Conservation (phyloP, 768 basidiomycete genomes). For the Trametes elegans region DNA sequence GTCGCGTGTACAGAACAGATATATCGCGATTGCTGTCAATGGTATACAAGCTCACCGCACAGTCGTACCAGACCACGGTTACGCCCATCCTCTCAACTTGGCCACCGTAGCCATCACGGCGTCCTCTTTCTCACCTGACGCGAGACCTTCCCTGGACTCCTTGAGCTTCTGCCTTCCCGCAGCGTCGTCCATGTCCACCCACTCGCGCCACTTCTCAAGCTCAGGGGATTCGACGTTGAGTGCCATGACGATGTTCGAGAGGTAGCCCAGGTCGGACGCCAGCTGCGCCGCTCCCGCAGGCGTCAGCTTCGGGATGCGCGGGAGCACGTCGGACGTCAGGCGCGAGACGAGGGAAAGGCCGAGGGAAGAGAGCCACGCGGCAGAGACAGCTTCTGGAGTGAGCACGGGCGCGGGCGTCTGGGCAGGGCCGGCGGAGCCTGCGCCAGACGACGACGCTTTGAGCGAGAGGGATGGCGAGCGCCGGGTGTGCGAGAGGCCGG, state of each 20-base stretch:
- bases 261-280: constrained; percentile 81
- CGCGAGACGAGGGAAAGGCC: constrained; percentile 76
- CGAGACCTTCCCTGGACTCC: constrained; percentile 12
- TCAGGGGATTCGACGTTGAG: constrained; percentile 85
- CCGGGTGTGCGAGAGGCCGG: constrained; percentile 21
- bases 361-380: constrained; percentile 92
- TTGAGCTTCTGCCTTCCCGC: constrained; percentile 29
- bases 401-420: constrained; percentile 28
- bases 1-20: no score
- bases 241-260: constrained; percentile 87
- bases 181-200: constrained; percentile 57
- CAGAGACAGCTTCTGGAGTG: constrained; percentile 78
- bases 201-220: constrained; percentile 77
- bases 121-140: constrained; percentile 11
- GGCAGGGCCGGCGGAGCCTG: background rate
- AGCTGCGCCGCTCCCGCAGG: constrained; percentile 78
- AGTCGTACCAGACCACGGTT: background rate
- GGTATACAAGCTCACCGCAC: background rate
- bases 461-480: constrained; percentile 37
- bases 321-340: constrained; percentile 68
- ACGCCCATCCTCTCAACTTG: constrained; percentile 23
- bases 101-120: constrained; percentile 18
- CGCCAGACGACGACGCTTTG: constrained; percentile 30
- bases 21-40: no score
- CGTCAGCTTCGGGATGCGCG: constrained; percentile 63